Evolutionary conservation across 768 basidiomycete genomes (phyloP), one percentile per base, ranked within the genome.

Genomic region (Tricholoma saponaceum): DNA sequence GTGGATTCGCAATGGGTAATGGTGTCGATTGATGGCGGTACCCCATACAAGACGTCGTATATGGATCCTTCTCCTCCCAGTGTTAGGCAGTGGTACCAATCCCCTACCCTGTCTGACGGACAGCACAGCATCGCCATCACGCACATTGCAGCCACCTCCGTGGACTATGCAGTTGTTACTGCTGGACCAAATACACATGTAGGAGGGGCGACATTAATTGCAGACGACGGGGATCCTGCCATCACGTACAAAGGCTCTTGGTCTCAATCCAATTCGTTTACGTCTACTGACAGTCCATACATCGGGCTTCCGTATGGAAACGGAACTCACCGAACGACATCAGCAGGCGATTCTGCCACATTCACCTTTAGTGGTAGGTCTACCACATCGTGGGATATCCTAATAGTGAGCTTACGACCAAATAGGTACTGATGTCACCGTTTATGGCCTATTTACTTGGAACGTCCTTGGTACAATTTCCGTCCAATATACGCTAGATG

Each of bases 331-430:
- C 63, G 64, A 23, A 60, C 66, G 0, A 60, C 53, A 1, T 54
- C 35, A 14, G 47, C 52, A 16, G 72, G 70, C 0, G 62, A 60
- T 14, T 55, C 51, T 10, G 65, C 69, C 12, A 65, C 66, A 13
- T 70, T 70, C 39, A 52, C 20, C 4, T 73, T 73, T 58, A 66
- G 52, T 53, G 72, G 72, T 71, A 58, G 6, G 66, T 28, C 22
- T 44, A 23, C 20, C 10, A 65, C 69, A 35, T n/a, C 3, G 35
- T 25, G 10, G 14, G 10, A 8, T 2, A 41, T 35, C 16, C 22
- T 7, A 1, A 8, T 3, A 62, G 26, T 16, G 2, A 4, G 18
- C 26, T 28, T 16, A n/a, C n/a, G 3, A 2, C 28, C 16, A 4
- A 5, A 26, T 44, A 55, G 54, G 54, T 23, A 28, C 54, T 5